Conservation (phyloP, 805 yeast genomes). For the Pichia pseudocactophila region DNA sequence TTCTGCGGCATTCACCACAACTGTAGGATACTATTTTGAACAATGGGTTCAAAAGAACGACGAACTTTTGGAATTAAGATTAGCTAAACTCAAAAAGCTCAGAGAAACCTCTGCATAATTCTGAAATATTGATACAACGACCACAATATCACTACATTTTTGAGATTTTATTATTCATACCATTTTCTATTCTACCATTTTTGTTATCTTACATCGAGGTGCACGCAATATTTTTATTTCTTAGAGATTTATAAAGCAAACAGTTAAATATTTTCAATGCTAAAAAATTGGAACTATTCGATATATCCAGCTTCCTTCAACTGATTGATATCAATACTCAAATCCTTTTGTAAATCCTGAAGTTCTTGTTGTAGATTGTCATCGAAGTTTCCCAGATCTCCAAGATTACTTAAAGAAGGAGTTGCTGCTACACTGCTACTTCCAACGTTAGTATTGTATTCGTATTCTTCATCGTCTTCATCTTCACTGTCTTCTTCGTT, state of each 20-base stretch:
- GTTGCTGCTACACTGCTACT: constrained; percentile 3
- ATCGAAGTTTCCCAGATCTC: constrained; percentile 11
- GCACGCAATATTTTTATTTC: not conserved
- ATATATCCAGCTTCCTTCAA: constrained; percentile 14
- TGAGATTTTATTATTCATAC: not conserved
- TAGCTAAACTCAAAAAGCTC: constrained; percentile 29
- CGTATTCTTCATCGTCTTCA: constrained; percentile 15
- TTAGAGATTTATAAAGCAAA: not conserved
- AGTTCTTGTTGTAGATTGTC: constrained; percentile 16
- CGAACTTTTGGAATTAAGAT: constrained; percentile 29
- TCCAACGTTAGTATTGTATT: constrained; percentile 16
- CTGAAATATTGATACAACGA: not conserved
- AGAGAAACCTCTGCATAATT: constrained; percentile 24
- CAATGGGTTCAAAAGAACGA: constrained; percentile 32
- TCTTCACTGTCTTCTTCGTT: constrained; percentile 13
- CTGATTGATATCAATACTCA: constrained; percentile 14
- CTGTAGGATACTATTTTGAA: constrained; percentile 32
- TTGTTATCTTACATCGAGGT: not conserved
- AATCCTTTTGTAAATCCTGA: constrained; percentile 16
- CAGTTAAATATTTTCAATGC: no score
- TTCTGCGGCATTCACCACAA: constrained; percentile 38
- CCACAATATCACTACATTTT: not conserved
- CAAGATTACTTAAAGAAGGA: constrained; percentile 6
- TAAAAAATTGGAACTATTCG: no score
- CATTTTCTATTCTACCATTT: no score